Percentiles rank a stretch among this genome's conserved stretches.
Evolutionary conservation across 1,284 basidiomycete genomes (phyloP).

Genomic region (Inonotus obliquus): DNA sequence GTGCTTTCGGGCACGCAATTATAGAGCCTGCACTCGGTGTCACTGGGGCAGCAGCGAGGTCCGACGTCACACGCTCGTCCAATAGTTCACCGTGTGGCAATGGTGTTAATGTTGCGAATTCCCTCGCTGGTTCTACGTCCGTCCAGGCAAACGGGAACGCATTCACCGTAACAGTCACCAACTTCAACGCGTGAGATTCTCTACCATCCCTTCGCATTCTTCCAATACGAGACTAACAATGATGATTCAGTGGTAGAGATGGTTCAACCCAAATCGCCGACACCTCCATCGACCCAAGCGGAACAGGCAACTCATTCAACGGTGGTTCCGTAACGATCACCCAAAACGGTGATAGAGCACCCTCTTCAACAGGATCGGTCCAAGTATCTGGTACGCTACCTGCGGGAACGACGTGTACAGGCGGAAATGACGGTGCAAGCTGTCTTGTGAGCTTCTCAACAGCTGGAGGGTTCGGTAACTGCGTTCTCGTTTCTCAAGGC

Average conservation of each 20-base stretch:
- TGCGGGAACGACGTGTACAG: constrained; percentile 42
- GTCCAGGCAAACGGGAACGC: constrained; percentile 39
- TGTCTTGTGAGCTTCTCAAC: constrained; percentile 46
- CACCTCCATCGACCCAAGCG: constrained; percentile 35
- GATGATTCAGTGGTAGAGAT: constrained; percentile 34
- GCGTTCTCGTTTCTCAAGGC: constrained; percentile 35
- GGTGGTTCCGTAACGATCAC: constrained; percentile 28
- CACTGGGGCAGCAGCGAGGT: constrained; percentile 33
- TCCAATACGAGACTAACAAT: not conserved
- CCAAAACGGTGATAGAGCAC: constrained; percentile 35
- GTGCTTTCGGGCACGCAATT: constrained; percentile 41
- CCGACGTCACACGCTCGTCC: constrained; percentile 43
- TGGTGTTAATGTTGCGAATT: constrained; percentile 35
- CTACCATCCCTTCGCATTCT: not conserved
- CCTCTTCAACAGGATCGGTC: constrained; percentile 32
- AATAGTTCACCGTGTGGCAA: constrained; percentile 40
- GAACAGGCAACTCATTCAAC: constrained; percentile 34
- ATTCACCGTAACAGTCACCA: constrained; percentile 39
- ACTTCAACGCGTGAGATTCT: constrained; percentile 43
- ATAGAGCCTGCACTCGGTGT: constrained; percentile 46
- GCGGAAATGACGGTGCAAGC: constrained; percentile 37
- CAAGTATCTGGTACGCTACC: constrained; percentile 40
- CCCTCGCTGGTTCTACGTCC: constrained; percentile 38
- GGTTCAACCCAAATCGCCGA: constrained; percentile 44
- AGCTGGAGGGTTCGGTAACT: constrained; percentile 46